Base-by-base conservation (phyloP, 2,329 filamentous ascomycete species). In the Sphaceloma murrayae region DNA sequence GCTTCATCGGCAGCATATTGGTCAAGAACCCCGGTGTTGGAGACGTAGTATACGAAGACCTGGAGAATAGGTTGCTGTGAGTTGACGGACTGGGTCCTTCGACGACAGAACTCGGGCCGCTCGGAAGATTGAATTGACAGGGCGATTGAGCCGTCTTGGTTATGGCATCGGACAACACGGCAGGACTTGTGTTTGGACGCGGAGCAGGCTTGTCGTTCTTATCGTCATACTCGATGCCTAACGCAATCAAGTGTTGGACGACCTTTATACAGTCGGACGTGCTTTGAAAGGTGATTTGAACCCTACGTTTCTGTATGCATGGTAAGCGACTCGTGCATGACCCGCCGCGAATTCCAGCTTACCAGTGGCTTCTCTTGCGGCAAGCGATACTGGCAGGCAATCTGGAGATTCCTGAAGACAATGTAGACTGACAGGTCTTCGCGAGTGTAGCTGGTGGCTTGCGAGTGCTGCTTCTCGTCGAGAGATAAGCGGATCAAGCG, bases 341-440 rank as follows among this genome's bases (percentile, higher is more conserved):
- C 19, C 24, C 5, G 19, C 7, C 4, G 3, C 10, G 27, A 2
- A 18, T 27, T 13, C 8, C 4, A 5, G 33, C 44, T 34, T 46
- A 67, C 66, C 57, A 58, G 59, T 5, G 36, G 22, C 8, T 19
- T 53, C 43, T 61, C 54, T n/a, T n/a, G n/a, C n/a, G 57, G 51
- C 11, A 62, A 42, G 31, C 54, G 55, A 52, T 65, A 68, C 43
- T 65, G 56, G 10, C 70, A 51, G 8, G 65, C 67, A 2, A 70
- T 50, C 3, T 62, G 48, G 3, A 61, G 55, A 16, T 57, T 58
- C 38, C 62, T 63, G 7, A 60, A 56, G 22, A 69, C 61, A 24
- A 60, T 66, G 33, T 63, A 66, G n/a, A 69, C 62, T 4, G 66
- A 65, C 2, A 70, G 55, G 43, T 67, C 60, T 7, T 69, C 65